Base-by-base conservation (phyloP, 257 asterid genomes). In the Orobanche coerulescens region DNA sequence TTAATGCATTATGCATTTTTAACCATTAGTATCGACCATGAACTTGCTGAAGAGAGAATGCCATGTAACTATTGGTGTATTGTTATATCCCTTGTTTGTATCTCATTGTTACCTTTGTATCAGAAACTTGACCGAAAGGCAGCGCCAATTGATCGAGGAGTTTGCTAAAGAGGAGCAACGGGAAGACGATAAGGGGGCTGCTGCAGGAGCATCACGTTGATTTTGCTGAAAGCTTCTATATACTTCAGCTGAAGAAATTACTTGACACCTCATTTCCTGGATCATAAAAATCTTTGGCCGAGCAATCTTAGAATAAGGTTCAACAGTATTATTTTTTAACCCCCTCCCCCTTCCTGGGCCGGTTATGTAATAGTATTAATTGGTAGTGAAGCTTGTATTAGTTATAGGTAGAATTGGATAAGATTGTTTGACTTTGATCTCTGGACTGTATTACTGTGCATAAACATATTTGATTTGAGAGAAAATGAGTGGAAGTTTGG, bases 61-160 rank as follows among this genome's bases (percentile, higher is more conserved):
- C n/a, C n/a, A n/a, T n/a, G n/a, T n/a, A n/a, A n/a, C n/a, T n/a
- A n/a, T n/a, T n/a, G n/a, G n/a, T n/a, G n/a, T n/a, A n/a, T n/a
- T n/a, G n/a, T n/a, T n/a, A n/a, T n/a, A n/a, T n/a, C n/a, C n/a
- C n/a, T n/a, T n/a, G n/a, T n/a, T n/a, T n/a, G n/a, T n/a, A n/a
- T n/a, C n/a, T 43, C 49, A 28, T 13, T 31, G 40, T 61, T 52
- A 40, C 53, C 37, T 63, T n/a, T 30, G 39, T 71, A 0, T 12
- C 78, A 79, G 84, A 54, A 75, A 73, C 63, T 62, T 90, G 84
- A 81, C 95, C 18, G 87, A 74, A 28, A 83, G 89, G 76, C 96
- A 91, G 75, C 88, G 95, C 12, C 77, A 88, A 66, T 56, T 91
- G 66, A 87, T 91, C 2, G 95, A 91, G 69, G 96, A 91, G 74